These are phyloP conservation scores for Daedaleopsis nitida DNA, from an alignment of 768 basidiomycete genomes.

Conservation along the genomic window DNA sequence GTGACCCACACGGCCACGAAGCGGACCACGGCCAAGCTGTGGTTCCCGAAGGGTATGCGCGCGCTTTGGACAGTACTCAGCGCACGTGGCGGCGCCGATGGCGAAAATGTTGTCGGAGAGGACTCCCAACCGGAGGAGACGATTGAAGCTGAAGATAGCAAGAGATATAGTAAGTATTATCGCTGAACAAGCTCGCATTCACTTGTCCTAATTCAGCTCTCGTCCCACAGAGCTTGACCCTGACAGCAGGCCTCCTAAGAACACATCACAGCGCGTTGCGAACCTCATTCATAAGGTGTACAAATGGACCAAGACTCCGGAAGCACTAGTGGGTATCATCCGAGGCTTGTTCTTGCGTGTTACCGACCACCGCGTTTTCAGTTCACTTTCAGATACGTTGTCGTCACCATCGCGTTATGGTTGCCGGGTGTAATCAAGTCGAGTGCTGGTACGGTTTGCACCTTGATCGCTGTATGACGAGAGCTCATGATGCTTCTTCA, in stretches of 20 bases:
- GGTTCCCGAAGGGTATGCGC: conserved; percentile 52
- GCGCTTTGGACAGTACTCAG: conserved; percentile 31
- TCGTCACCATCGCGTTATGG: conserved; percentile 54
- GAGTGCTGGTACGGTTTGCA: conserved; percentile 36
- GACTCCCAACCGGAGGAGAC: conserved; percentile 31
- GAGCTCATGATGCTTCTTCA: conserved; percentile 11
- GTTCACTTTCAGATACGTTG: conserved; percentile 53
- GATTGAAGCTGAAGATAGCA: conserved; percentile 31
- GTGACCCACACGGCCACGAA: conserved; percentile 41
- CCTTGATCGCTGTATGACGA: not conserved
- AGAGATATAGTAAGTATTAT: conserved; percentile 25
- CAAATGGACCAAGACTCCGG: conserved; percentile 43
- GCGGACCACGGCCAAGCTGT: conserved; percentile 43
- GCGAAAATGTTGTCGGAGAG: conserved; percentile 31
- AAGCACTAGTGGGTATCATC: conserved; percentile 37
- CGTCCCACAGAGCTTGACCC: conserved; percentile 40
- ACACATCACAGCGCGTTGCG: conserved; percentile 42
- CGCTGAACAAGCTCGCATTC: not conserved
- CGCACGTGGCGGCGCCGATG: conserved; percentile 4
- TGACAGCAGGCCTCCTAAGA: conserved; percentile 50
- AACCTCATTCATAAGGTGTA: conserved; percentile 37
- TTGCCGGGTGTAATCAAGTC: conserved; percentile 44
- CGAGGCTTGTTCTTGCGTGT: not conserved
- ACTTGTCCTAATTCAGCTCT: not conserved
- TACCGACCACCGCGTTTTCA: conserved; percentile 16